A percentile compares a stretch with the other conserved stretches of the same genome.
Conservation (phyloP, 2,329 filamentous ascomycete species). For the Cladobotryum protrusum region DNA sequence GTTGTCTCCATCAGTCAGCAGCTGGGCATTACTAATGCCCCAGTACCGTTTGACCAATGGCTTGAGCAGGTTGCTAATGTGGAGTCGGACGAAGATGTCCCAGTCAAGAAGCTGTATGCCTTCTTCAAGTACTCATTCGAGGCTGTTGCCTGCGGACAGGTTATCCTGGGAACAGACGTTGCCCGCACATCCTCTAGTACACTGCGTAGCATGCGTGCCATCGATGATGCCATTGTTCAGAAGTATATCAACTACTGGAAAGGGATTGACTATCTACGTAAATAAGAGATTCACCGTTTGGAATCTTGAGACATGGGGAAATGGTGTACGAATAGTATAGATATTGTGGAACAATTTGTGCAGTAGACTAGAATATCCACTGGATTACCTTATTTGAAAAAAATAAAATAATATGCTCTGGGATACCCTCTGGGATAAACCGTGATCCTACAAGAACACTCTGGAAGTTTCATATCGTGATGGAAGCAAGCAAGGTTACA, state of each 20-base stretch:
- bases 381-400: too few species aligned
- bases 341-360: too few species aligned
- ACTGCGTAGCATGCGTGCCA: slow-evolving; percentile 4
- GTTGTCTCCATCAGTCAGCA: slow-evolving; percentile 6
- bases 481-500: too few species aligned
- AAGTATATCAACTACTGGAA: slow-evolving; percentile 14
- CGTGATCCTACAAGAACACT: too few species aligned
- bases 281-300: too few species aligned
- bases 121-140: slow-evolving; percentile 15
- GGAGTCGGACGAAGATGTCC: slow-evolving; percentile 9
- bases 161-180: slow-evolving; percentile 15
- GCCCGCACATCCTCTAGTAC: slow-evolving; percentile 9
- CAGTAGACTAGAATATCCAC: too few species aligned
- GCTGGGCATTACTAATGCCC: slow-evolving; percentile 8
- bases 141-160: slow-evolving; percentile 12
- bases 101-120: slow-evolving; percentile 11
- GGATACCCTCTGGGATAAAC: too few species aligned
- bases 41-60: slow-evolving; percentile 13
- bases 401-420: too few species aligned
- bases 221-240: slow-evolving; percentile 10
- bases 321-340: too few species aligned
- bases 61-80: slow-evolving; percentile 11
- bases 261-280: slow-evolving; percentile 11
- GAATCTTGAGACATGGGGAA: too few species aligned
- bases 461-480: too few species aligned